Percentiles rank a stretch among this genome's conserved stretches.
Evolutionary conservation across 2,329 filamentous ascomycete genomes (phyloP).

Genomic region (Curvularia lunata): DNA sequence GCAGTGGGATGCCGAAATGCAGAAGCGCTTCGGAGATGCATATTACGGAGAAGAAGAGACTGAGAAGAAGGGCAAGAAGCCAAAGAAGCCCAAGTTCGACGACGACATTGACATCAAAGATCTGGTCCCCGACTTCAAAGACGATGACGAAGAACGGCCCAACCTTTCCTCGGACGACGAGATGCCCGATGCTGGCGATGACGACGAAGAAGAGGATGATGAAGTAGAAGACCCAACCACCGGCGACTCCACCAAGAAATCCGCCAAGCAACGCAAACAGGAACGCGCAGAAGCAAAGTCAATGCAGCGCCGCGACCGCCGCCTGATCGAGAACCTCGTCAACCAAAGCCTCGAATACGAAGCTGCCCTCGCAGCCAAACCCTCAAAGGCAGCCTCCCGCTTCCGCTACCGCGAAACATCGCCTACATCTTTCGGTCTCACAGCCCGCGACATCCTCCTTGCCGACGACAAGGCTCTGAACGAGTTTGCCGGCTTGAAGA

Average conservation of each 20-base stretch:
- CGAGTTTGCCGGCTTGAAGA: slow-evolving; percentile 91
- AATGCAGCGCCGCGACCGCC: slow-evolving; percentile 78
- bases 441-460: slow-evolving; percentile 87
- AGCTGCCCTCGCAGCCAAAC: slow-evolving; percentile 61
- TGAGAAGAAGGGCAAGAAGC: slow-evolving; percentile 55
- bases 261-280: slow-evolving; percentile 55
- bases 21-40: slow-evolving; percentile 81
- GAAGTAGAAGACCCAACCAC: slow-evolving; percentile 4
- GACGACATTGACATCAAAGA: slow-evolving; percentile 98
- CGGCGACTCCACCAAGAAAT: slow-evolving; percentile 42
- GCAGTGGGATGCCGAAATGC: slow-evolving; percentile 91
- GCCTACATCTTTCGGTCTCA: slow-evolving; percentile 87
- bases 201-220: slow-evolving; percentile 47
- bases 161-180: slow-evolving; percentile 64
- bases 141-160: slow-evolving; percentile 73
- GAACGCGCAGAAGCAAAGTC: slow-evolving; percentile 66
- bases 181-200: slow-evolving; percentile 52
- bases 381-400: slow-evolving; percentile 54
- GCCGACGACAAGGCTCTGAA: slow-evolving; percentile 87
- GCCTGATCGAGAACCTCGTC: slow-evolving; percentile 84
- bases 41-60: slow-evolving; percentile 73
- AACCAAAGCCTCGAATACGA: slow-evolving; percentile 81
- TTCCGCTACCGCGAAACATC: slow-evolving; percentile 97
- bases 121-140: slow-evolving; percentile 83
- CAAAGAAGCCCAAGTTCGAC: slow-evolving; percentile 90